A percentile compares a stretch with the other conserved stretches of the same genome.
Evolutionary conservation across 441 rosid species (phyloP).

Genomic region (Erodium moschatum): DNA sequence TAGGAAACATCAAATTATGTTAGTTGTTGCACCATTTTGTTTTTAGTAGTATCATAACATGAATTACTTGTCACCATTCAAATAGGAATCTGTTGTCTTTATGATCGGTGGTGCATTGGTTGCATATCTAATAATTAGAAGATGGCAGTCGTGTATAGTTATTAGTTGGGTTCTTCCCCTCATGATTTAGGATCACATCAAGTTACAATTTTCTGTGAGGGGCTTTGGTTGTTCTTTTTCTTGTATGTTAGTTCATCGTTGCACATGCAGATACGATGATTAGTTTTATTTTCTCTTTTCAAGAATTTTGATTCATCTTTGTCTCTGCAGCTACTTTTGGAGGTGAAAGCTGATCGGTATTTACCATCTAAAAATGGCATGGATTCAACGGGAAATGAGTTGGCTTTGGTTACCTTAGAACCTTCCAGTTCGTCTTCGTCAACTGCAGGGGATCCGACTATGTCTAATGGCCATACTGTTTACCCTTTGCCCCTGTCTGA

Average conservation of each 20-base stretch:
- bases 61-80: not conserved
- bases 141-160: not conserved
- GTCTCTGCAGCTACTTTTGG: conserved; percentile 43
- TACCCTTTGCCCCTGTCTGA: conserved; percentile 25
- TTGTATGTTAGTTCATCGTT: not conserved
- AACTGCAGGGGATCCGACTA: conserved; percentile 46
- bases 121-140: too few species aligned
- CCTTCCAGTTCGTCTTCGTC: conserved; percentile 52
- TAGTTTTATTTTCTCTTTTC: conserved; percentile 17
- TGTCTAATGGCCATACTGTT: conserved; percentile 30
- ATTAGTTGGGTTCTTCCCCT: not conserved
- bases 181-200: not conserved
- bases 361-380: conserved; percentile 19
- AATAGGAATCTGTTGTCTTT: too few species aligned
- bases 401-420: conserved; percentile 64
- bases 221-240: not conserved
- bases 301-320: conserved; percentile 14
- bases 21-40: not conserved
- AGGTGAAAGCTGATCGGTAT: conserved; percentile 57
- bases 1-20: not conserved
- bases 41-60: not conserved
- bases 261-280: not conserved
- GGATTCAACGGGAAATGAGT: conserved; percentile 38
- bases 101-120: too few species aligned
- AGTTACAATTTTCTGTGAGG: not conserved